These are phyloP conservation scores for Rhazya stricta DNA, from an alignment of 257 asterid species.

Conservation along the genomic window DNA sequence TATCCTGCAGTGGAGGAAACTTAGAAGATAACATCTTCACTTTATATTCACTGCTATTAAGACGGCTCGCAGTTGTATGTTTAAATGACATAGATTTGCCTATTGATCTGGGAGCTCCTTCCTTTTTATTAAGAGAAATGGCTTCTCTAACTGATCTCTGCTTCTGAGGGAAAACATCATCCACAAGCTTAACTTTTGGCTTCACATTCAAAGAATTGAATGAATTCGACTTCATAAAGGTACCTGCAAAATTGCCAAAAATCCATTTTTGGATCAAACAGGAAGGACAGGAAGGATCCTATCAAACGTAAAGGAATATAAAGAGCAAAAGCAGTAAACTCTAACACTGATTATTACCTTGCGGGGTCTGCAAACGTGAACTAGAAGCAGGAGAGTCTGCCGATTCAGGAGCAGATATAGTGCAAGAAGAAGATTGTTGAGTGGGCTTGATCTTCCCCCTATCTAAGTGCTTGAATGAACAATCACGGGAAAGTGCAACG, in stretches of 20 bases:
- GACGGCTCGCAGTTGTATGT: constrained; percentile 40
- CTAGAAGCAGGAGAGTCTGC: constrained; percentile 42
- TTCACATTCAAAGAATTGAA: constrained; percentile 7
- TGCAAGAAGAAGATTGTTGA: constrained; percentile 37
- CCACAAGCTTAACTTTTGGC: constrained; percentile 15
- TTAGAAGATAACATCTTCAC: constrained; percentile 67
- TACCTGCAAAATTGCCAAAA: constrained; percentile 43
- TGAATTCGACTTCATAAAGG: constrained; percentile 19
- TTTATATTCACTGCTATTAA: constrained; percentile 27
- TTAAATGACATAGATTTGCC: constrained; percentile 28
- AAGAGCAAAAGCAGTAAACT: constrained; percentile 14
- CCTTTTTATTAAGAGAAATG: constrained; percentile 47
- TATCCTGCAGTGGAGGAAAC: constrained; percentile 44
- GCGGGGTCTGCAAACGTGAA: constrained; percentile 11
- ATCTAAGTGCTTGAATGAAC: constrained; percentile 53
- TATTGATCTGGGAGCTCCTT: constrained; percentile 26
- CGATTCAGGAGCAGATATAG: constrained; percentile 35
- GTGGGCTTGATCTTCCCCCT: constrained; percentile 44
- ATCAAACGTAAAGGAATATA: not conserved
- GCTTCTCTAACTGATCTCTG: constrained; percentile 61
- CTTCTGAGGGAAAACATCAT: constrained; percentile 49
- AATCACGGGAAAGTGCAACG: constrained; percentile 52
- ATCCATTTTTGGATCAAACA: not conserved
- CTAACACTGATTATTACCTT: constrained; percentile 38
- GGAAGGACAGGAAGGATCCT: not conserved